Evolutionary conservation across 768 basidiomycete genomes (phyloP), one percentile per base, ranked within the genome.

Genomic region (Fibroporia radiculosa): DNA sequence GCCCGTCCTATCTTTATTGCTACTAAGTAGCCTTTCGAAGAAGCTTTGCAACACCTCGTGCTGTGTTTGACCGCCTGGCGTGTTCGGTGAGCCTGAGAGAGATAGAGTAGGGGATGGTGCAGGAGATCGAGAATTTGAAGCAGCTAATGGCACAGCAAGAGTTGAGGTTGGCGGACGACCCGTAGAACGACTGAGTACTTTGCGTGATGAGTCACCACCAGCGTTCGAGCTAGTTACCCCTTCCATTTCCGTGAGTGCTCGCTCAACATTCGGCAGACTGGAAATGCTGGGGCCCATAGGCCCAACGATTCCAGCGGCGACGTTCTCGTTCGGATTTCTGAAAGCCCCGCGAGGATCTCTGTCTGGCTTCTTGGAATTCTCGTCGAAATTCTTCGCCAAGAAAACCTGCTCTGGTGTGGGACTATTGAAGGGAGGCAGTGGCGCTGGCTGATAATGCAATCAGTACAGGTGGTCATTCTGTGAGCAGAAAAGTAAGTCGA

Each of bases 331-430:
- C 1, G 83, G 83, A 47, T 85, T 85, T 45, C 86, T 75, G 76
- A 96, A 96, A 2, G 84, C 79, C 13, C 81, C 81, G 26, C 91
- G 82, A 18, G 92, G 91, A 66, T 97, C 93, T 44, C 87, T 77
- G 54, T 92, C 88, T 0, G 87, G 75, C 55, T 93, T 93, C 65
- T 89, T 90, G 31, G 86, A 75, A 50, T 95, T 87, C 57, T 90
- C 80, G 62, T 95, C 93, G 63, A 92, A 91, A 57, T 98, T 86
- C 57, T 84, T 83, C 2, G 83, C 74, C 10, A 98, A 80, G 74
- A 97, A 98, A 0, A 78, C 72, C 65, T 97, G 93, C 59, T 98
- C 95, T 20, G 86, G 80, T 25, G 78, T 84, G 0, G 88, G 87
- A 16, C 77, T 80, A 60, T 87, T 88, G 69, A 90, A 80, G 0